Evolutionary conservation across 768 basidiomycete species (phyloP).

Genomic region (Austroboletus eburneus): DNA sequence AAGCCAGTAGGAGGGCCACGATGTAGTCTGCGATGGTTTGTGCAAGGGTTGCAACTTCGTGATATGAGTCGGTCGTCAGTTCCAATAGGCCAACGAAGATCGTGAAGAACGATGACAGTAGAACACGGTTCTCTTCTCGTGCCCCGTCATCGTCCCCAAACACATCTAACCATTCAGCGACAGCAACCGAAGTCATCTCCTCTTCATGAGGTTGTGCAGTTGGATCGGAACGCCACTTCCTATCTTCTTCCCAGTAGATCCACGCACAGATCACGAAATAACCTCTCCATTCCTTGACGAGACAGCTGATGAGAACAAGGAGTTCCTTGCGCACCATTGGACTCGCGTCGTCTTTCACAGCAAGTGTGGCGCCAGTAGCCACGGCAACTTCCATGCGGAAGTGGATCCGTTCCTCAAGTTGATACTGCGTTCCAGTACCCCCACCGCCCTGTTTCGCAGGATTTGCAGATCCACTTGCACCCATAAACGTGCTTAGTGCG

Average conservation of each 20-base stretch:
- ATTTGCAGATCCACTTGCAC: conserved; percentile 78
- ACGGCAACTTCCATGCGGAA: conserved; percentile 90
- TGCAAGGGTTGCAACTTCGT: conserved; percentile 87
- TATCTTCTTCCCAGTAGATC: conserved; percentile 93
- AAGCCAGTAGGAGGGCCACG: conserved; percentile 84
- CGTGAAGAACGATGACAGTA: conserved; percentile 91
- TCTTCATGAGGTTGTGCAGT: conserved; percentile 46
- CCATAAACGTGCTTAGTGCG: conserved; percentile 90
- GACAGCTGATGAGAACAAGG: conserved; percentile 82
- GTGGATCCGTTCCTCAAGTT: conserved; percentile 73
- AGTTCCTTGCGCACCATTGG: conserved; percentile 97
- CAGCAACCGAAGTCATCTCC: conserved; percentile 67
- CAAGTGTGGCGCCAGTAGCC: conserved; percentile 82
- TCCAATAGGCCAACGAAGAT: conserved; percentile 87
- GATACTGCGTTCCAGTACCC: conserved; percentile 76
- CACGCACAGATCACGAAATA: conserved; percentile 96
- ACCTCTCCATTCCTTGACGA: conserved; percentile 95
- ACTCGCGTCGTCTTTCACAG: conserved; percentile 89
- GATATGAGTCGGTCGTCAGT: conserved; percentile 88
- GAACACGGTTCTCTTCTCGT: conserved; percentile 74
- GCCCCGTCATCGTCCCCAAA: conserved; percentile 62
- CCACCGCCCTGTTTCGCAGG: conserved; percentile 68
- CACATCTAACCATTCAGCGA: conserved; percentile 73
- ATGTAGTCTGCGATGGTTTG: conserved; percentile 92
- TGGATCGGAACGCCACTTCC: conserved; percentile 50